Conservation (phyloP, 208 protist genomes). For the Herpetomonas muscarum region DNA sequence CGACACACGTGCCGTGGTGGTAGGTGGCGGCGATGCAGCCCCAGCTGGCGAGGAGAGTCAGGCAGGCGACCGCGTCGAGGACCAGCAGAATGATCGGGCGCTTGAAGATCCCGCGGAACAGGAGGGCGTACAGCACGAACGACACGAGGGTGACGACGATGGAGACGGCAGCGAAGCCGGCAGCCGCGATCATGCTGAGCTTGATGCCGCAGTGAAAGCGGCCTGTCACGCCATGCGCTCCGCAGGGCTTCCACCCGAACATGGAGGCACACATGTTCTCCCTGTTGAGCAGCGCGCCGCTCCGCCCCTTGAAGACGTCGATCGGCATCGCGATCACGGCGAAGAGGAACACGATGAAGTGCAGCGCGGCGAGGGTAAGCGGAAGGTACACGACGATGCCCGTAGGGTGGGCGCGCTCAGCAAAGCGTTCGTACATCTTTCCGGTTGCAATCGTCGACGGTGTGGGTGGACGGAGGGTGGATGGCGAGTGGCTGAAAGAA, state of each 20-base stretch:
- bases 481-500: too few relatives aligned
- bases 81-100: conserved; percentile 19
- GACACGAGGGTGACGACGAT: conserved; percentile 29
- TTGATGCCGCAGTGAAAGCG: conserved; percentile 29
- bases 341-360: conserved; percentile 28
- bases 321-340: conserved; percentile 27
- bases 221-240: conserved; percentile 7
- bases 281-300: not conserved
- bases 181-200: conserved; percentile 27
- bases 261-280: conserved; percentile 25
- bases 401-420: conserved; percentile 9
- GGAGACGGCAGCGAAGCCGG: conserved; percentile 42
- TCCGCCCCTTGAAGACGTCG: conserved; percentile 30
- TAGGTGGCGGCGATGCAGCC: conserved; percentile 26
- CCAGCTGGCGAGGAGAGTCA: conserved; percentile 37
- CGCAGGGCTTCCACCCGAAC: conserved; percentile 32
- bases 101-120: conserved; percentile 19
- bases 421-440: conserved; percentile 23
- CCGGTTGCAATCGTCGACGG: not conserved
- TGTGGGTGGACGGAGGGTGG: not conserved
- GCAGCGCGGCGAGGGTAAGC: conserved; percentile 10
- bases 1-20: conserved; percentile 25
- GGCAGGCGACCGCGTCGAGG: conserved; percentile 20
- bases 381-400: conserved; percentile 18
- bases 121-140: conserved; percentile 21